phyloP scores from a whole-genome alignment of 73 alveolate species.

The Tetrahymena borealis region DNA sequence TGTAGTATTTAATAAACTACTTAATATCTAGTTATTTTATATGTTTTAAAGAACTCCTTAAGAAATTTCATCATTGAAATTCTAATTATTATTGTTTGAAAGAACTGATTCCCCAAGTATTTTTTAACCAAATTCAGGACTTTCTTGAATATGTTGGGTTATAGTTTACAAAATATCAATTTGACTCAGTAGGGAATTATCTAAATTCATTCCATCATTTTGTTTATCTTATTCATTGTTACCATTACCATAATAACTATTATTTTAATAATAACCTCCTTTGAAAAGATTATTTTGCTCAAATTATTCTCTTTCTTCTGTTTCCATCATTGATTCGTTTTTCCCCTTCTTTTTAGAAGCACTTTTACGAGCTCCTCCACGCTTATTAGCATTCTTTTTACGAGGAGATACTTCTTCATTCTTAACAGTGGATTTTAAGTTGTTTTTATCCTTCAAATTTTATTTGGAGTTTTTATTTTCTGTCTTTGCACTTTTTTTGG shows the following conservation, averaged over 20 bases:
- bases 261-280: not conserved
- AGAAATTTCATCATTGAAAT: not conserved
- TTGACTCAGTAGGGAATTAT: too few species aligned
- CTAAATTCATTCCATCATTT: not conserved
- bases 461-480: not conserved
- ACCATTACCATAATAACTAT: not conserved
- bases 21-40: not conserved
- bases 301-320: not conserved
- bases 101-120: not conserved
- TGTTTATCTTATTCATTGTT: not conserved
- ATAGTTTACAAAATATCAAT: not conserved
- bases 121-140: not conserved
- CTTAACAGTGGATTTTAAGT: not conserved
- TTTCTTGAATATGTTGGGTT: not conserved
- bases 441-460: not conserved
- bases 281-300: not conserved
- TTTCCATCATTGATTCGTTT: not conserved
- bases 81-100: not conserved
- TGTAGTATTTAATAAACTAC: not conserved
- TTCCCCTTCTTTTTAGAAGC: not conserved
- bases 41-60: not conserved
- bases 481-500: not conserved
- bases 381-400: not conserved
- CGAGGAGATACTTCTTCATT: not conserved
- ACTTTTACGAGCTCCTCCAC: not conserved